Evolutionary conservation across 2,329 filamentous ascomycete species (phyloP).

Genomic region (Eutypella sp.): DNA sequence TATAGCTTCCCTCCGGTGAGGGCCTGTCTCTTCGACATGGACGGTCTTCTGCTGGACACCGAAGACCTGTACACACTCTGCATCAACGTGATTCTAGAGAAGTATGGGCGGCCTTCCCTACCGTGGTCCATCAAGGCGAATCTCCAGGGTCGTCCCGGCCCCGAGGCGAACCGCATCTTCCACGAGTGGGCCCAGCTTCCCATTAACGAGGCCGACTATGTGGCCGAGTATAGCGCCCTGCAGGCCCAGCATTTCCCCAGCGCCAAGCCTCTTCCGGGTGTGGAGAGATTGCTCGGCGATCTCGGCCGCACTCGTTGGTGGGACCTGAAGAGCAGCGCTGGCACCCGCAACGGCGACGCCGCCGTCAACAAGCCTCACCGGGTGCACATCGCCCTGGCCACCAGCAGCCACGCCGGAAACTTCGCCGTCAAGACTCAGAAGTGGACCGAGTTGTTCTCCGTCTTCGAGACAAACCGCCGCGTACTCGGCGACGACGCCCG

Average conservation of each 20-base stretch:
- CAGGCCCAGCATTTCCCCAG: slow-evolving; percentile 69
- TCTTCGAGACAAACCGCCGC: slow-evolving; percentile 65
- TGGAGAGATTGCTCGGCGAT: slow-evolving; percentile 59
- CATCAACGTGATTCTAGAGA: slow-evolving; percentile 75
- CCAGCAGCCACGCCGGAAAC: slow-evolving; percentile 67
- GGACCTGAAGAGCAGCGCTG: slow-evolving; percentile 30
- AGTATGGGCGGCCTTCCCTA: slow-evolving; percentile 68
- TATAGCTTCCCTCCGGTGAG: slow-evolving; percentile 70
- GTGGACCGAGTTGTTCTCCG: slow-evolving; percentile 52
- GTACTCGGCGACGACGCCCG: slow-evolving; percentile 83
- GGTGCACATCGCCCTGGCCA: slow-evolving; percentile 81
- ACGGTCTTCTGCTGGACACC: slow-evolving; percentile 88
- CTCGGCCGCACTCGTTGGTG: slow-evolving; percentile 51
- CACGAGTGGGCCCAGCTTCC: slow-evolving; percentile 83
- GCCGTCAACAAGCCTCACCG: slow-evolving; percentile 29
- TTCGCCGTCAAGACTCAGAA: slow-evolving; percentile 72
- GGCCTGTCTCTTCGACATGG: slow-evolving; percentile 98
- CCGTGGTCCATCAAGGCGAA: slow-evolving; percentile 94
- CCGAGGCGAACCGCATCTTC: slow-evolving; percentile 50
- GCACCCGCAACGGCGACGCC: slow-evolving; percentile 16
- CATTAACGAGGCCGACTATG: slow-evolving; percentile 65
- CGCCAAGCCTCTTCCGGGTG: slow-evolving; percentile 74
- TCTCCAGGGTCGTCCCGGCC: slow-evolving; percentile 58
- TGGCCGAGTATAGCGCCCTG: slow-evolving; percentile 51
- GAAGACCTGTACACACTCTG: slow-evolving; percentile 84